Evolutionary conservation across 1,284 basidiomycete genomes (phyloP), one percentile per base, ranked within the genome.

Genomic region (Ganoderma leucocontextum): DNA sequence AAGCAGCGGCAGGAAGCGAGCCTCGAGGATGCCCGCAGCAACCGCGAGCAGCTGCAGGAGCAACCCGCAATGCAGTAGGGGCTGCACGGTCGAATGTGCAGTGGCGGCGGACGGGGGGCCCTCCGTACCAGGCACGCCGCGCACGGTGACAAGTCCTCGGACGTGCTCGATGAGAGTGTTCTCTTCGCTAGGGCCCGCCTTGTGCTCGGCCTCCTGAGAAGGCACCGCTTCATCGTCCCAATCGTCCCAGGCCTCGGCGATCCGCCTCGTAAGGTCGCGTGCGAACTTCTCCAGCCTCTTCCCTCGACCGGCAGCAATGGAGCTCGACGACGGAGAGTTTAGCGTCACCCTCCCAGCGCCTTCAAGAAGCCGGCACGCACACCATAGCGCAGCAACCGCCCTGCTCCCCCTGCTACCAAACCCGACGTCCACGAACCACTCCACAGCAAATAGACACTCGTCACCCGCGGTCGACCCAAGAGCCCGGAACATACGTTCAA

Each of bases 321-420:
- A 66, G 5, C 76, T 64, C n/a, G 74, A 73, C 7, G 75, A 77
- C 3, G 78, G 75, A 25, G 73, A 68, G 19, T 74, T 78, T 10
- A 90, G 77, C 12, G 80, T 81, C 2, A 91, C 78, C 1, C 80
- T 79, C 0, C 86, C 81, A 4, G 91, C 82, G 2, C 96, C 96
- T 71, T 94, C 91, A 64, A 97, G 78, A 0, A 97, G 78, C 62
- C 86, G 84, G 70, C 87, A 86, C 0, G 92, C 91, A 74, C 93
- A 93, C 94, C 95, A 97, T n/a, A 96, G 81, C 1, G 94, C 94
- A 0, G 94, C 87, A 1, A 89, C 89, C 3, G 90, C 85, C 44
- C 84, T 82, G 10, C 75, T 79, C 10, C 83, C 83, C 36, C 79
- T 80, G 38, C 84, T 80, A 66, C 78, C 75, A 66, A 82, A 78